Base-by-base conservation (phyloP, 768 basidiomycete genomes). In the Mycena venus region DNA sequence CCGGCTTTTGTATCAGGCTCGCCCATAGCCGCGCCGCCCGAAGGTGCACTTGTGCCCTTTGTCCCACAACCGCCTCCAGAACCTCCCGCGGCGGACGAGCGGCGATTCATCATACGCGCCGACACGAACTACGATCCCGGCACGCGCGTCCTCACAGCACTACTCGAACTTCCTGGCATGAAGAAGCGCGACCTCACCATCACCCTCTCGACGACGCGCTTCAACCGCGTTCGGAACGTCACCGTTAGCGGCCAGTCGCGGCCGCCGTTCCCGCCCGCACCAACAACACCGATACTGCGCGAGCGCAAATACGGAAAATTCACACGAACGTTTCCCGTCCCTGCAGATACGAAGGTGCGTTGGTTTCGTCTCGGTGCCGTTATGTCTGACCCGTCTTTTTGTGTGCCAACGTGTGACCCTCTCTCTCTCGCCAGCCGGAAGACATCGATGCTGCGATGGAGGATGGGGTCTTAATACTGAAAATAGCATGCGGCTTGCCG, bases 121-220 rank as follows among this genome's bases (percentile, higher is more conserved):
- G 94, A 94, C 82, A 83, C 91, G 63, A 86, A 89, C 79, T 92
- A 90, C 84, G 88, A 91, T 79, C 76, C 80, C 42, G 84, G 86
- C 38, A 88, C 86, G 62, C 86, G 86, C 80, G 79, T 86, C 44
- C 83, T 94, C 78, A 88, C 87, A 70, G 91, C 90, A 63, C 86
- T 90, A 83, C 88, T 94, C 79, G 93, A 94, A 82, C 84, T 94
- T 34, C 94, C 94, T 4, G 94, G 94, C 51, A 85, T 94, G 79
- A 88, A 87, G 79, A 89, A 85, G 74, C 81, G 81, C 74, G 90
- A 93, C 77, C 77, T 95, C 64, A 88, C 83, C 72, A 85, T 94
- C 83, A 87, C 86, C 61, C 87, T 95, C 68, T 88, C 89, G 61
- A 91, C 89, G 73, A 91, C 91, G 79, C 80, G 86, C 68, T 89